phyloP scores from a whole-genome alignment of 345 rosid species.

The Arabis hirsuta region DNA sequence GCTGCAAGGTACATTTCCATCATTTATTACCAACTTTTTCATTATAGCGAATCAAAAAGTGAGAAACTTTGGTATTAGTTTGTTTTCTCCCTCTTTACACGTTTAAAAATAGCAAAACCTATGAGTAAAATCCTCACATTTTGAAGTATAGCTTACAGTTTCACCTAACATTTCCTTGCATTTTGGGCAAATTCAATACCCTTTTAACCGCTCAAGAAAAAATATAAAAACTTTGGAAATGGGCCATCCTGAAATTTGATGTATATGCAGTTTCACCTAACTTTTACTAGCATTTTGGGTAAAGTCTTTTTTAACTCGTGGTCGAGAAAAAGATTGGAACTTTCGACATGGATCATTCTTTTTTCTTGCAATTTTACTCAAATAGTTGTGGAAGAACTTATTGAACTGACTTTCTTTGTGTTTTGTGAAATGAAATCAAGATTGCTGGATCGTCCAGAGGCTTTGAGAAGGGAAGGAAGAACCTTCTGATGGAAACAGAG shows the following conservation, averaged over 20 bases:
- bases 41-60: not conserved
- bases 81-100: conserved; percentile 29
- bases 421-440: conserved; percentile 37
- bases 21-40: conserved; percentile 18
- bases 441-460: conserved; percentile 74
- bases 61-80: conserved; percentile 15
- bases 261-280: conserved; percentile 25
- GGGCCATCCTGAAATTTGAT: conserved; percentile 25
- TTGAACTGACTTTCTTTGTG: too few species aligned
- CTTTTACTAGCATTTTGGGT: conserved; percentile 18
- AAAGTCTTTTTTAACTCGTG: not conserved
- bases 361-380: not conserved
- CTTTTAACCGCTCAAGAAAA: conserved; percentile 3
- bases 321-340: conserved; percentile 3
- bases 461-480: conserved; percentile 59
- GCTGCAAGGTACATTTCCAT: conserved; percentile 77
- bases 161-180: conserved; percentile 28
- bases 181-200: conserved; percentile 20
- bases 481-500: conserved; percentile 62
- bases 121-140: not conserved
- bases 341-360: conserved; percentile 1
- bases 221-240: conserved; percentile 32
- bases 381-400: not conserved
- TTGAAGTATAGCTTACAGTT: not conserved
- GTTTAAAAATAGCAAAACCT: conserved; percentile 12